Evolutionary conservation across 129 eudicot genomes (phyloP), one percentile per base, ranked within the genome.

Genomic region (Tagetes erecta): DNA sequence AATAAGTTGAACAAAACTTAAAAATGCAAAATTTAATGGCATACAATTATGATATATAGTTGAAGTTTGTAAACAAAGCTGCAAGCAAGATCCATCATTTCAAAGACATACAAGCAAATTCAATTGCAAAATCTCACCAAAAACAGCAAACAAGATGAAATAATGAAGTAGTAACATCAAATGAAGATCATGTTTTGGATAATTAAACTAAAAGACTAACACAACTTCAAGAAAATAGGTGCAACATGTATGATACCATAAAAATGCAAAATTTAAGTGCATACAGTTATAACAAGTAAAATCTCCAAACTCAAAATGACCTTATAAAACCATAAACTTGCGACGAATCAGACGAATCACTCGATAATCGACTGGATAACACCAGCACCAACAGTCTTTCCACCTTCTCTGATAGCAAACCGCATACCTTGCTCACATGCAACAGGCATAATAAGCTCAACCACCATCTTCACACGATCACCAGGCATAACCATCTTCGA

Each of bases 391-490:
- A 90, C 98, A 34, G 98, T 93, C 91, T 93, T 93, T 45, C 98
- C 98, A 35, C 98, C 98, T 84, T 93, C 98, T 77, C 98, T 88
- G 78, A 93, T 93, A 13, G 98, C 98, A 79, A 93, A 93, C 75
- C 96, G 86, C 97, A 92, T 86, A 57, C 97, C 97, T 36, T 81
- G 85, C 82, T 92, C 97, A 67, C 92, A 89, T 27, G 97, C 96
- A 75, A 87, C 84, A 0, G 97, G 92, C 83, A 82, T 83, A 27
- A 87, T 89, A 72, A 92, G 93, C 85, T 92, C 96, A 4, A 92
- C 96, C 51, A 85, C 89, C 89, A 89, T 85, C 86, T 88, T 92
- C 83, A 92, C 96, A 27, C 96, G 95, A 70, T 92, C 97, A 73
- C 97, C 97, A 6, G 96, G 97, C 97, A 92, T 92, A 33, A 92